Conservation (phyloP, 1,284 basidiomycete genomes). For the Hemileia vastatrix region DNA sequence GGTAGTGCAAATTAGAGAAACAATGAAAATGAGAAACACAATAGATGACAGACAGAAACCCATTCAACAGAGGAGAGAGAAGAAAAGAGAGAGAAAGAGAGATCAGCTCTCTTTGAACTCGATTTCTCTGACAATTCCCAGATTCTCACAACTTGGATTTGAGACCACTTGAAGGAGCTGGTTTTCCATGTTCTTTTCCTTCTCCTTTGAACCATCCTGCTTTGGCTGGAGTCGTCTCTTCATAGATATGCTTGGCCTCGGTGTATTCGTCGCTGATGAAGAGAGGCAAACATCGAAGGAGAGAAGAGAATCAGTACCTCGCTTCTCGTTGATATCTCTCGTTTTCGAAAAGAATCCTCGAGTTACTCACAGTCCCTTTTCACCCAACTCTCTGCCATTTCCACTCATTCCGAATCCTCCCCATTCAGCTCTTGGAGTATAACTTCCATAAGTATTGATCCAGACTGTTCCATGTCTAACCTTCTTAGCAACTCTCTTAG, state of each 20-base stretch:
- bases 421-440: conserved; percentile 42
- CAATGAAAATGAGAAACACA: too few relatives aligned
- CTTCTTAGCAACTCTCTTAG: conserved; percentile 35
- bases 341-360: neutral
- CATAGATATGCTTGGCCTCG: conserved; percentile 40
- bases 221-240: conserved; percentile 33
- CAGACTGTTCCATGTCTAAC: conserved; percentile 42
- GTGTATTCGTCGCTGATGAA: conserved; percentile 35
- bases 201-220: conserved; percentile 39
- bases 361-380: conserved; percentile 31
- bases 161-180: neutral
- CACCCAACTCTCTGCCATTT: conserved; percentile 41
- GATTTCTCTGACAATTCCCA: neutral
- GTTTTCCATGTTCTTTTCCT: neutral
- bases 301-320: neutral
- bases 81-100: too few relatives aligned
- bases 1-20: too few relatives aligned
- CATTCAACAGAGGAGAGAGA: too few relatives aligned
- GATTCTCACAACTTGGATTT: neutral
- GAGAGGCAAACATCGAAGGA: neutral
- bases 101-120: too few relatives aligned
- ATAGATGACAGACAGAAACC: too few relatives aligned
- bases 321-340: neutral
- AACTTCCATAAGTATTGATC: conserved; percentile 40
- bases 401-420: conserved; percentile 42